Evolutionary conservation across 768 basidiomycete genomes (phyloP), one percentile per base, ranked within the genome.

Genomic region (Glaciozyma antarctica): DNA sequence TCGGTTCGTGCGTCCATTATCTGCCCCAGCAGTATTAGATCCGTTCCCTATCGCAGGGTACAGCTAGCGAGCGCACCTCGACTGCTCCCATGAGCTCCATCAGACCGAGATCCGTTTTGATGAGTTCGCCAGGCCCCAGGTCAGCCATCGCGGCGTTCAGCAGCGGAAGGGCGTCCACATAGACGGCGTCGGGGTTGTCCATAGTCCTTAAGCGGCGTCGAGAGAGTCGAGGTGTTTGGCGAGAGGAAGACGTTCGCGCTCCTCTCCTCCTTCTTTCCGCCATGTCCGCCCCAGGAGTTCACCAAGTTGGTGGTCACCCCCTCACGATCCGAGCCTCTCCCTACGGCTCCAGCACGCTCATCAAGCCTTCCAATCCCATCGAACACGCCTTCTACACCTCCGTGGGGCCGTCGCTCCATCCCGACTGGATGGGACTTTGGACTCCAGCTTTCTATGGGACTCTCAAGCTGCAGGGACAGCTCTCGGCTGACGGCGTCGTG

Each of bases 371-470:
- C 21, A 77, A 84, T 16, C 80, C 80, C 0, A 76, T 78, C 45
- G 90, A 94, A 73, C 79, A 84, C 45, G 78, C 78, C 26, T 92
- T 92, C 75, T 94, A 93, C 76, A 81, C 84, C 63, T 68, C 76
- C 44, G 75, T 86, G 41, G 77, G 79, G 8, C 74, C 78, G 0
- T 38, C 22, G 21, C 62, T 67, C 54, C 41, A 48, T 41, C 15
- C 62, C 67, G 44, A 53, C 62, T 28, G 68, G 65, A 32, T 72
- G 77, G 44, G 72, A 58, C 47, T 80, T 78, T 90, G 83, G 75
- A 81, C 87, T 7, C 88, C 92, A 16, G 81, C 79, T 49, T 95
- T 90, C 76, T 80, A 85, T 51, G 94, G 94, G 4, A 86, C 87
- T 5, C 78, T 95, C 48, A 83, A 79, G 67, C 77, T 94, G 5